Percentiles rank a stretch among this genome's conserved stretches.
Conservation (phyloP, 139 green algal genomes). For the Chlamydomonas incerta region DNA sequence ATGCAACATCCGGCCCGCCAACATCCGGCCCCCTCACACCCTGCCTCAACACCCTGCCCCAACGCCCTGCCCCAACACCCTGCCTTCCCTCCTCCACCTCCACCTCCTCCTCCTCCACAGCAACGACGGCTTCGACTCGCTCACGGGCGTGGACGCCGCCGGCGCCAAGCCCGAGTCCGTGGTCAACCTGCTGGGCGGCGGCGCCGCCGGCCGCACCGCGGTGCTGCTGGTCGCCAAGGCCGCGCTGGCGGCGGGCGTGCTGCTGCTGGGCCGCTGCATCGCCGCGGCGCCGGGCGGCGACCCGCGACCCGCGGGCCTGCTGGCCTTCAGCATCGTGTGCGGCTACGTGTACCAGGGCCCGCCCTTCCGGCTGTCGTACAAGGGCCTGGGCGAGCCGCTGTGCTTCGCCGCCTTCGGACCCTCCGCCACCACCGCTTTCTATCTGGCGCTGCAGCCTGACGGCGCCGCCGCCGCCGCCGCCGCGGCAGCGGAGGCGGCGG, state of each 20-base stretch:
- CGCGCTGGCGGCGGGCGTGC: conserved; percentile 65
- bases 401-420: conserved; percentile 98
- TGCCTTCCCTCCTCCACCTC: not conserved
- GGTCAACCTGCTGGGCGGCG: conserved; percentile 85
- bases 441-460: conserved; percentile 76
- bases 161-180: conserved; percentile 90
- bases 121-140: conserved; percentile 96
- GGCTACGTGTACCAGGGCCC: conserved; percentile 98
- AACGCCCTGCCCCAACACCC: not conserved
- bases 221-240: conserved; percentile 50
- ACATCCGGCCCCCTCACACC: no score
- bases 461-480: conserved; percentile 24
- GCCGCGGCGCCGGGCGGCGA: conserved; percentile 42
- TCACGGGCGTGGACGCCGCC: conserved; percentile 89
- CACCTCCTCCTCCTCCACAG: conserved; percentile 52
- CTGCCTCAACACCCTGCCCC: no score
- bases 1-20: no score
- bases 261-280: conserved; percentile 66
- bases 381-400: conserved; percentile 96
- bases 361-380: conserved; percentile 96
- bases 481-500: not conserved
- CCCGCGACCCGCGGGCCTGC: conserved; percentile 58
- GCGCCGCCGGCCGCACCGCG: not conserved
- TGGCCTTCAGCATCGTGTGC: conserved; percentile 83
- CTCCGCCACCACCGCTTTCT: conserved; percentile 94